Base-by-base conservation (phyloP, 768 basidiomycete species). In the Amanita subjunquillea region DNA sequence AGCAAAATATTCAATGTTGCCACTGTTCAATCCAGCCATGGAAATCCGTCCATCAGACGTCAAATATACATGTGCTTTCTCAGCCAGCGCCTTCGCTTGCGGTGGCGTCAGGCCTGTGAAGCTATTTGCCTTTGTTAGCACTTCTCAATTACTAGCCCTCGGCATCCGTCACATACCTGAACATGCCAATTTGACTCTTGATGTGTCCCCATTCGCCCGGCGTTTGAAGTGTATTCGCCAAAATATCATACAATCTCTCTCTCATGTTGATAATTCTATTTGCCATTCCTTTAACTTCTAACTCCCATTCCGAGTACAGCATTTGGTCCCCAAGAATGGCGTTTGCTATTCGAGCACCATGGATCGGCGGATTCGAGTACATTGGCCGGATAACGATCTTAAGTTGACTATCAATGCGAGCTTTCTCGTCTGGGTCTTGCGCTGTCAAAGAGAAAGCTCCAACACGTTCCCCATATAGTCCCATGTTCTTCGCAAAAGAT, bases 401-500 rank as follows among this genome's bases (percentile, higher is more conserved):
- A 63, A 98, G 71, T 69, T 97, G 96, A 66, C 85, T 90, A 69
- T 94, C 88, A 39, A 97, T 83, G 45, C 91, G 84, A 30, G 82
- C 84, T 68, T 82, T 88, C 70, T 91, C 91, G 57, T 79, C 86
- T 43, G 83, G 71, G 59, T 78, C 77, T 50, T 72, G 63, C 17
- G 81, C 82, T 48, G 79, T 80, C 62, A 99, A 66, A 15, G 94
- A 95, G 74, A 99, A 93, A 4, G 90, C 87, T n/a, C 96, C 96
- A 54, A 92, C 91, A 60, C 96, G 93, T 72, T 98, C 96, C 55
- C 93, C 95, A 65, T 99, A 99, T 39, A 99, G 79, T 50, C 96
- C 96, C 84, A 97, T 95, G 76, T 98, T 98, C 78, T 99, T 99
- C 37, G 96, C 96, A 67, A 96, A 99, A 36, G 90, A 93, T 67